These are phyloP conservation scores for Melampsora larici-populina DNA, from an alignment of 1,284 basidiomycete genomes.

Conservation along the genomic window DNA sequence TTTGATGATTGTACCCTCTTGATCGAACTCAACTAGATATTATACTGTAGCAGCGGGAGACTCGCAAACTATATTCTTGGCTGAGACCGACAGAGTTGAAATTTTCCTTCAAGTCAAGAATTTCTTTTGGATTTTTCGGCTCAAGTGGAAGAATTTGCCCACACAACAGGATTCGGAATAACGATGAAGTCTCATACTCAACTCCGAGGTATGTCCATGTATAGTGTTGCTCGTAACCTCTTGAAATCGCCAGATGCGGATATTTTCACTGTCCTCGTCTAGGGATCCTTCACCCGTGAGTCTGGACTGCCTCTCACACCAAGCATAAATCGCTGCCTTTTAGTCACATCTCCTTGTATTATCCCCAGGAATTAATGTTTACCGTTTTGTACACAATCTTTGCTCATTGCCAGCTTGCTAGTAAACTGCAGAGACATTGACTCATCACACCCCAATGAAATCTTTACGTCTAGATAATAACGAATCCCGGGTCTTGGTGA, in stretches of 20 bases:
- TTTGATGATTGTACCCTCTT: too few relatives aligned
- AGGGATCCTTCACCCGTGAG: neutral
- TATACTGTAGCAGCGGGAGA: too few relatives aligned
- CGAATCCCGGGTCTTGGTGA: constrained; percentile 40
- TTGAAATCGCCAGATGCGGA: too few relatives aligned
- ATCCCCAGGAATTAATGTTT: neutral
- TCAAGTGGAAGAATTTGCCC: too few relatives aligned
- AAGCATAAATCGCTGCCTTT: neutral
- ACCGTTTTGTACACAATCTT: neutral
- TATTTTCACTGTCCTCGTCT: neutral
- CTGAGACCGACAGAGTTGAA: too few relatives aligned
- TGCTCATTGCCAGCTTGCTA: too few relatives aligned
- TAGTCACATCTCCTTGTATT: neutral
- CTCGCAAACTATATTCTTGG: too few relatives aligned
- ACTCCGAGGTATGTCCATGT: constrained; percentile 3
- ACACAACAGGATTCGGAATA: too few relatives aligned
- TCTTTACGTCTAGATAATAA: constrained; percentile 15
- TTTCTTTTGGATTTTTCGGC: too few relatives aligned
- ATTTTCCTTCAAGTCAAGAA: too few relatives aligned
- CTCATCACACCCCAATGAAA: neutral
- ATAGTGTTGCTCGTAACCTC: neutral
- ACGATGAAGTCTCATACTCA: constrained; percentile 1
- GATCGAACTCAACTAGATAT: too few relatives aligned
- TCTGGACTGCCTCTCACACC: neutral
- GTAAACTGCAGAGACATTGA: neutral